phyloP scores from a whole-genome alignment of 768 basidiomycete genomes.

The Epithele typhae region DNA sequence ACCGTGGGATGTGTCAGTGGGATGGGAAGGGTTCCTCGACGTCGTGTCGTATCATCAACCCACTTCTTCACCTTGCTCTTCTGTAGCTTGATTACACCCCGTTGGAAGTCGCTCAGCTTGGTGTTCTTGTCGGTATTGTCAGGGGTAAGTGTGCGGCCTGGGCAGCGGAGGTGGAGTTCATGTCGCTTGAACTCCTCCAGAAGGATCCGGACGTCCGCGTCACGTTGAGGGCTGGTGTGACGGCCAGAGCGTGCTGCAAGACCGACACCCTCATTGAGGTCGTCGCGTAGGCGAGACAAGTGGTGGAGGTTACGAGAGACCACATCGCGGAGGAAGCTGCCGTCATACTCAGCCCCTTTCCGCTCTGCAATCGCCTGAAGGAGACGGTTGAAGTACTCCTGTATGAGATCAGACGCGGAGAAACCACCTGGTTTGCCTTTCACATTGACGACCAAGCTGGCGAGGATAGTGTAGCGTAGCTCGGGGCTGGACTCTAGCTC shows the following conservation, averaged over 20 bases:
- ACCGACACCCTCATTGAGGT: conserved; percentile 1
- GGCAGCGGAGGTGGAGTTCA: conserved; percentile 18
- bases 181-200: conserved; percentile 15
- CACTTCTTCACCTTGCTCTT: neutral
- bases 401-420: conserved; percentile 24
- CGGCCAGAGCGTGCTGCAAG: conserved; percentile 3
- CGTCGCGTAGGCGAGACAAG: conserved; percentile 21
- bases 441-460: conserved; percentile 25
- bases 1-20: no score
- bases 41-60: neutral
- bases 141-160: conserved; percentile 4
- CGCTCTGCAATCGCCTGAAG: conserved; percentile 18
- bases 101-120: neutral
- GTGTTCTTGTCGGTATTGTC: neutral
- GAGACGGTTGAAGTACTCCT: conserved; percentile 25
- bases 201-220: conserved; percentile 16
- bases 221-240: conserved; percentile 18
- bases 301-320: conserved; percentile 23
- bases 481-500: conserved; percentile 27
- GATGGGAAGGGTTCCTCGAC: no score
- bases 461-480: conserved; percentile 16
- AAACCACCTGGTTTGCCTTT: conserved; percentile 22
- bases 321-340: conserved; percentile 16
- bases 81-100: neutral
- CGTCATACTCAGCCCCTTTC: conserved; percentile 21